phyloP scores from a whole-genome alignment of 768 basidiomycete genomes.

The Cubamyces lactineus region DNA sequence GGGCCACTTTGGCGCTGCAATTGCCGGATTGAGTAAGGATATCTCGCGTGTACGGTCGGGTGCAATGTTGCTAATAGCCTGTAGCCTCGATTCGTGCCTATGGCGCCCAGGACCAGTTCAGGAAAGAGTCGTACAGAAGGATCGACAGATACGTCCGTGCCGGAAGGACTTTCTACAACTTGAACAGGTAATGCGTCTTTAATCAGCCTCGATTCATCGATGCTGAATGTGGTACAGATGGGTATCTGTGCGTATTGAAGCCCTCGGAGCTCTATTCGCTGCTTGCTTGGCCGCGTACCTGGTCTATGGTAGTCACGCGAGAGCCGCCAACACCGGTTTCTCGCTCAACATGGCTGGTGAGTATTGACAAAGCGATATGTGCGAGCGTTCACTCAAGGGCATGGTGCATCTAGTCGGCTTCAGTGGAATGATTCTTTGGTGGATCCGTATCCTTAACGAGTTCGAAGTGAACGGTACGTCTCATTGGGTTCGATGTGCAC shows the following conservation, averaged over 20 bases:
- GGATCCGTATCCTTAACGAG: conserved; percentile 48
- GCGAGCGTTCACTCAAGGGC: not conserved
- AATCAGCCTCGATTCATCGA: no score
- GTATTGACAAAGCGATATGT: conserved; percentile 3
- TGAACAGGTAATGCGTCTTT: conserved; percentile 37
- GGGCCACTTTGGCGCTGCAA: conserved; percentile 56
- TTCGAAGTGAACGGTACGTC: conserved; percentile 48
- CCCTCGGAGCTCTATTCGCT: conserved; percentile 52
- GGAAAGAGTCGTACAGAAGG: conserved; percentile 43
- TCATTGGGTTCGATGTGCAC: not conserved
- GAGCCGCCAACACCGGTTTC: conserved; percentile 45
- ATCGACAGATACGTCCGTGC: conserved; percentile 52
- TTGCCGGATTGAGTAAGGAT: conserved; percentile 50
- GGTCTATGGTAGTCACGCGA: conserved; percentile 48
- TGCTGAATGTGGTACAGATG: conserved; percentile 36
- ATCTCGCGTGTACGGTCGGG: not conserved
- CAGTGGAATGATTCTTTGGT: conserved; percentile 57
- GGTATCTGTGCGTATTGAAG: conserved; percentile 59
- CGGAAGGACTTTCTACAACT: conserved; percentile 49
- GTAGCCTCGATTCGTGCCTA: conserved; percentile 58
- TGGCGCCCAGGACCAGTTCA: conserved; percentile 51
- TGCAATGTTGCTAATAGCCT: not conserved
- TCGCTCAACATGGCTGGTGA: conserved; percentile 47
- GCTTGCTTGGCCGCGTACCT: conserved; percentile 56
- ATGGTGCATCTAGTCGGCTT: conserved; percentile 47